These are phyloP conservation scores for Globisporangium middletonii DNA, from an alignment of 352 stramenopile species.

Conservation along the genomic window DNA sequence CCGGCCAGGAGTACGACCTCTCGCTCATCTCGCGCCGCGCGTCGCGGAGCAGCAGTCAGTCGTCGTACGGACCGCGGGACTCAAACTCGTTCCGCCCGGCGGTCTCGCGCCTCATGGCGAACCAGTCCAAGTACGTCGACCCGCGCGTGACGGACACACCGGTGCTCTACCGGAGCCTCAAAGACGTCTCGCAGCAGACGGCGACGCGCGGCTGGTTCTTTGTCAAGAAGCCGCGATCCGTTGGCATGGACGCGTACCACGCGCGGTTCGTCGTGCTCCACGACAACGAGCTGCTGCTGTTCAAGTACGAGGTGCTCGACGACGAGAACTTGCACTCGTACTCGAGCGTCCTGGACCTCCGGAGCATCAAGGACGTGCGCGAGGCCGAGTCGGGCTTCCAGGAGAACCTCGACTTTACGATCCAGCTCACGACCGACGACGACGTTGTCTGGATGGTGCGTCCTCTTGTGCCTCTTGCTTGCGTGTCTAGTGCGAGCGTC, in stretches of 20 bases:
- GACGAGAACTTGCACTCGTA: conserved; percentile 63
- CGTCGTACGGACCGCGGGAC: conserved; percentile 47
- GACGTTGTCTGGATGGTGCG: conserved; percentile 79
- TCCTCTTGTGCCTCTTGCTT: not conserved
- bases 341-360: conserved; percentile 62
- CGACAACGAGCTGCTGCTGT: conserved; percentile 70
- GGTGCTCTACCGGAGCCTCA: conserved; percentile 62
- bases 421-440: conserved; percentile 70
- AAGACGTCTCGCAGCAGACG: conserved; percentile 63
- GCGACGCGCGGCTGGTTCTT: conserved; percentile 81
- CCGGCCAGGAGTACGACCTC: conserved; percentile 75
- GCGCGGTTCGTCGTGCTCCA: conserved; percentile 79
- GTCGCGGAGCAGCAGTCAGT: conserved; percentile 63
- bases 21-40: conserved; percentile 57
- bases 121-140: conserved; percentile 71
- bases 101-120: conserved; percentile 71
- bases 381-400: conserved; percentile 74
- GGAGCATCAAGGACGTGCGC: conserved; percentile 74
- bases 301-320: conserved; percentile 84
- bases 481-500: no score
- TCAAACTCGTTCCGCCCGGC: conserved; percentile 48
- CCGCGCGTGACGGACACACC: conserved; percentile 39
- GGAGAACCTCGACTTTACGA: conserved; percentile 82
- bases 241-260: conserved; percentile 72
- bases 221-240: conserved; percentile 62